A percentile compares a stretch with the other conserved stretches of the same genome.
Evolutionary conservation across 2,329 filamentous ascomycete genomes (phyloP).

Genomic region (Epichloe sp.): DNA sequence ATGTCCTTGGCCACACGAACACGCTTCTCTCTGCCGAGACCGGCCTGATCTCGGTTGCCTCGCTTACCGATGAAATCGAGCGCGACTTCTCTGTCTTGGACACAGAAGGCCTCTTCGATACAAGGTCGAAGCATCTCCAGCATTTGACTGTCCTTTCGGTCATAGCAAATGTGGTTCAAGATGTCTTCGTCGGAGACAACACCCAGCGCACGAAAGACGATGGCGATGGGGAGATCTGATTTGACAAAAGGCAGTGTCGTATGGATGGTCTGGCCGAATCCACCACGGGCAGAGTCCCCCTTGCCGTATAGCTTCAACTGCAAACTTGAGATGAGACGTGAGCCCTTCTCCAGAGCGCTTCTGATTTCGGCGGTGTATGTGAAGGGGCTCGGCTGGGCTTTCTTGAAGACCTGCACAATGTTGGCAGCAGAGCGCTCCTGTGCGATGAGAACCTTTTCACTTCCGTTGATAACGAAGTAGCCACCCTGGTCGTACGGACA

Average conservation of each 20-base stretch:
- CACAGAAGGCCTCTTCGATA: constrained; percentile 91
- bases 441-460: constrained; percentile 95
- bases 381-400: constrained; percentile 81
- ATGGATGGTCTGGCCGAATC: constrained; percentile 77
- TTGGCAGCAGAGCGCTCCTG: constrained; percentile 97
- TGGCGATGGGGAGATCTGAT: constrained; percentile 80
- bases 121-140: constrained; percentile 94
- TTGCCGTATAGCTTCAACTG: constrained; percentile 83
- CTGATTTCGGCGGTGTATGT: constrained; percentile 92
- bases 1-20: constrained; percentile 87
- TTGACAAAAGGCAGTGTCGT: constrained; percentile 91
- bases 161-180: constrained; percentile 93
- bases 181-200: constrained; percentile 98
- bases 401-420: constrained; percentile 98
- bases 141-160: constrained; percentile 91
- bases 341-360: constrained; percentile 92
- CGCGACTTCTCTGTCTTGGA: constrained; percentile 89
- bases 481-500: constrained; percentile 97
- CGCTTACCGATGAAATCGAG: constrained; percentile 93
- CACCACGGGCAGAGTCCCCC: constrained; percentile 62
- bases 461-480: constrained; percentile 98
- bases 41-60: constrained; percentile 48
- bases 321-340: constrained; percentile 83
- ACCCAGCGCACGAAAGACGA: constrained; percentile 90
- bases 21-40: constrained; percentile 72